These are phyloP conservation scores for Panaeolus papilionaceus DNA, from an alignment of 768 basidiomycete genomes.

Conservation along the genomic window DNA sequence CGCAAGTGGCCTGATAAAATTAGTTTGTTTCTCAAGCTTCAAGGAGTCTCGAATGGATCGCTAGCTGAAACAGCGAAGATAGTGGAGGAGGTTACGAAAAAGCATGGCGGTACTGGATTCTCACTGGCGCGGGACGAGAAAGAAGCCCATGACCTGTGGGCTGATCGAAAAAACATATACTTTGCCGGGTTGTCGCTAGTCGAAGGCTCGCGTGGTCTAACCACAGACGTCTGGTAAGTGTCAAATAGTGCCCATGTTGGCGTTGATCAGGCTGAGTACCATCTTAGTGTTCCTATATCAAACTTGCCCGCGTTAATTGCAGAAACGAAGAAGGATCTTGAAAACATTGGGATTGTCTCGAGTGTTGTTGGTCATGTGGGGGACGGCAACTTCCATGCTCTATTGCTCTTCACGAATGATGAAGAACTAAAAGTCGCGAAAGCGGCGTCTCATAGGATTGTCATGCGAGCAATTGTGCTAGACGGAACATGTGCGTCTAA, in stretches of 20 bases:
- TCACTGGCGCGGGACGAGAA: conserved; percentile 64
- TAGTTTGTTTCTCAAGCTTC: conserved; percentile 87
- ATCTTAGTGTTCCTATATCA: conserved; percentile 62
- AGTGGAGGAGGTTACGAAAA: conserved; percentile 61
- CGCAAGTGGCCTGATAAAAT: conserved; percentile 68
- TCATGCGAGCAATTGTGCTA: conserved; percentile 67
- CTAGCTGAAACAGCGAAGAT: conserved; percentile 65
- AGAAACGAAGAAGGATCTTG: conserved; percentile 77
- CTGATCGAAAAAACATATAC: conserved; percentile 70
- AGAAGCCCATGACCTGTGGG: conserved; percentile 77
- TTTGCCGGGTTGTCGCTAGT: conserved; percentile 61
- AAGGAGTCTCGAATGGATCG: conserved; percentile 65
- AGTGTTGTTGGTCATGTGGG: conserved; percentile 79
- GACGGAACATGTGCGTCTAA: conserved; percentile 70
- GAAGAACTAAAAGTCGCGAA: conserved; percentile 51
- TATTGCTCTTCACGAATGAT: conserved; percentile 64
- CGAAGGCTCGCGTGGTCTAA: conserved; percentile 64
- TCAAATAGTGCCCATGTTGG: no score
- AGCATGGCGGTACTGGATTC: conserved; percentile 73
- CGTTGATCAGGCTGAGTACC: not conserved
- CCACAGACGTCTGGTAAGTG: conserved; percentile 77
- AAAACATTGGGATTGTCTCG: conserved; percentile 57
- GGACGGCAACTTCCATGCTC: conserved; percentile 62
- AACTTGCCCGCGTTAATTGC: conserved; percentile 67
- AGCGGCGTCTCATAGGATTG: conserved; percentile 63